phyloP scores from a whole-genome alignment of 257 asterid genomes.

The Penstemon newberryi region DNA sequence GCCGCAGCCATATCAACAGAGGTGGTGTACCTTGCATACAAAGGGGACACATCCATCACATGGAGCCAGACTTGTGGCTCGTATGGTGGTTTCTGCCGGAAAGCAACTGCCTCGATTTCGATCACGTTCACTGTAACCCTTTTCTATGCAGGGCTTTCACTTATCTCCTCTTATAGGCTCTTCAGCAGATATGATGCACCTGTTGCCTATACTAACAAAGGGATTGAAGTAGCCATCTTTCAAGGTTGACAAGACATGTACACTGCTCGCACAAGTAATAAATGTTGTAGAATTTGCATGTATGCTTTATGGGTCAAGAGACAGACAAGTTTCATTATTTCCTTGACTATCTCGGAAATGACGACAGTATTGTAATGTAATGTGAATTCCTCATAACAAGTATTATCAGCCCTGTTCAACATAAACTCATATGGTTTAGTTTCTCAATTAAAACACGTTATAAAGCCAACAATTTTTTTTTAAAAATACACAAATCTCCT shows the following conservation, averaged over 20 bases:
- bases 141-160: conserved; percentile 66
- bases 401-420: too few species aligned
- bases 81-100: conserved; percentile 66
- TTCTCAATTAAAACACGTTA: too few species aligned
- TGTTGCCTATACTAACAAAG: conserved; percentile 41
- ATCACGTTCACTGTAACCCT: conserved; percentile 64
- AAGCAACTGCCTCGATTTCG: conserved; percentile 65
- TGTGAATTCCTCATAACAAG: too few species aligned
- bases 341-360: too few species aligned
- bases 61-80: conserved; percentile 79
- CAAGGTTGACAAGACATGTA: conserved; percentile 16
- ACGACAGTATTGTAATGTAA: too few species aligned
- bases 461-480: too few species aligned
- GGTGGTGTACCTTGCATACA: conserved; percentile 79
- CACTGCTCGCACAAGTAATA: background rate
- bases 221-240: conserved; percentile 43
- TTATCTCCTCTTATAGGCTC: conserved; percentile 74
- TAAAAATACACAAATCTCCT: too few species aligned
- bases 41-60: conserved; percentile 59
- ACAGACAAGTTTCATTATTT: too few species aligned
- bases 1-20: conserved; percentile 73
- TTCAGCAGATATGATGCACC: conserved; percentile 90
- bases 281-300: background rate
- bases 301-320: background rate
- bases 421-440: too few species aligned